These are phyloP conservation scores for Krasilnikovozyma curviuscula DNA, from an alignment of 768 basidiomycete species.

Conservation along the genomic window DNA sequence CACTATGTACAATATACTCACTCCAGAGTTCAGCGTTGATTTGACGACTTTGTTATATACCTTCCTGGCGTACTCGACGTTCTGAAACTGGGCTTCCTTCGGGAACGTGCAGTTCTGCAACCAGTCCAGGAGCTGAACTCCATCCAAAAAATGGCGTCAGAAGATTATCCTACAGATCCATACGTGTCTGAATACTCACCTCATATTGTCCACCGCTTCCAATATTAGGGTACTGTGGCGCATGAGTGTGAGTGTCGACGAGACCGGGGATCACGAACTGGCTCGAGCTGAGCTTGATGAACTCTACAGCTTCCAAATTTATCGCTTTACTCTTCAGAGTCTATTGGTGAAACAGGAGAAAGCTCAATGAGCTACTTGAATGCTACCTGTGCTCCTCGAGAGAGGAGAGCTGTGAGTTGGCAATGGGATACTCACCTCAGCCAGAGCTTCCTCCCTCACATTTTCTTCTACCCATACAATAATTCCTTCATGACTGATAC, in stretches of 20 bases:
- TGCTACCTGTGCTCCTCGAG: neutral
- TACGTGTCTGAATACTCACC: neutral
- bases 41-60: conserved; percentile 55
- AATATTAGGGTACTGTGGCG: conserved; percentile 56
- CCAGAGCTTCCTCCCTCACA: no score
- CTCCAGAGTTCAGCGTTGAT: conserved; percentile 52
- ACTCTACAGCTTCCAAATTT: no score
- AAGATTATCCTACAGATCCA: neutral
- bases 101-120: conserved; percentile 69
- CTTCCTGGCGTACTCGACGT: conserved; percentile 46
- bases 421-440: neutral
- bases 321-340: neutral
- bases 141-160: neutral
- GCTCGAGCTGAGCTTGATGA: conserved; percentile 15
- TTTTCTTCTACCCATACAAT: conserved; percentile 56
- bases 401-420: neutral
- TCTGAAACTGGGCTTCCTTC: conserved; percentile 53
- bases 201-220: conserved; percentile 27
- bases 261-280: conserved; percentile 71
- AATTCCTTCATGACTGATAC: conserved; percentile 34
- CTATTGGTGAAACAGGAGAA: neutral
- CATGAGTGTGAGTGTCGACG: conserved; percentile 80
- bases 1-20: conserved; percentile 29
- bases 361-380: neutral
- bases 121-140: conserved; percentile 64